Evolutionary conservation across 225 moss, liverwort and hornwort genomes (phyloP).

Genomic region (Climacium dendroides): DNA sequence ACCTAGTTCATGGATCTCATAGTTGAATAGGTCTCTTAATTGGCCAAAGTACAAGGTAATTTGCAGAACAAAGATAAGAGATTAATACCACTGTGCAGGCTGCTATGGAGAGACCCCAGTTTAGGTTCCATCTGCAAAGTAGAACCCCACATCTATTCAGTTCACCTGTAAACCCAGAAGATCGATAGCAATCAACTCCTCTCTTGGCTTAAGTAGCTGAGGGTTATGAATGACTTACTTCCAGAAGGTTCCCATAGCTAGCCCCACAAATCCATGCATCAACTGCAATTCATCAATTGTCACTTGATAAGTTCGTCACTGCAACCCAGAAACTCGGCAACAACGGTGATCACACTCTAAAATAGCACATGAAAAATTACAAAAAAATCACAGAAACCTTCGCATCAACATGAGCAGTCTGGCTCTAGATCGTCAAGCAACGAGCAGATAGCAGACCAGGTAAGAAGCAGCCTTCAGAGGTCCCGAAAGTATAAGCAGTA

Average conservation of each 20-base stretch:
- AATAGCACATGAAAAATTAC: background rate
- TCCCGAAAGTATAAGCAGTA: slow-evolving; percentile 82
- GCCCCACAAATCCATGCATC: slow-evolving; percentile 94
- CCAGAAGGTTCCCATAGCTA: slow-evolving; percentile 84
- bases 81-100: slow-evolving; percentile 70
- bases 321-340: background rate
- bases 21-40: background rate
- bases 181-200: background rate
- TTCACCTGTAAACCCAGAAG: background rate
- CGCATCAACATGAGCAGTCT: background rate
- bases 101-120: slow-evolving; percentile 75
- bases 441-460: slow-evolving; percentile 45
- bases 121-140: slow-evolving; percentile 64
- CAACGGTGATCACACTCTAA: background rate
- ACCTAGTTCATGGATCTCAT: background rate
- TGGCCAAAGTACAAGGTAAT: background rate
- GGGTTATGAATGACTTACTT: slow-evolving; percentile 36
- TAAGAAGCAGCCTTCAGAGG: slow-evolving; percentile 93
- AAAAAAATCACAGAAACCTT: background rate
- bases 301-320: background rate
- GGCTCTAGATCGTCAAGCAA: background rate
- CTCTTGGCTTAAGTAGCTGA: background rate
- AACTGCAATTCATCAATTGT: slow-evolving; percentile 42
- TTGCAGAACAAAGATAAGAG: background rate
- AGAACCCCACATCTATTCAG: background rate